Evolutionary conservation across 2,329 filamentous ascomycete genomes (phyloP).

Genomic region (Rhynchosporium secalis): DNA sequence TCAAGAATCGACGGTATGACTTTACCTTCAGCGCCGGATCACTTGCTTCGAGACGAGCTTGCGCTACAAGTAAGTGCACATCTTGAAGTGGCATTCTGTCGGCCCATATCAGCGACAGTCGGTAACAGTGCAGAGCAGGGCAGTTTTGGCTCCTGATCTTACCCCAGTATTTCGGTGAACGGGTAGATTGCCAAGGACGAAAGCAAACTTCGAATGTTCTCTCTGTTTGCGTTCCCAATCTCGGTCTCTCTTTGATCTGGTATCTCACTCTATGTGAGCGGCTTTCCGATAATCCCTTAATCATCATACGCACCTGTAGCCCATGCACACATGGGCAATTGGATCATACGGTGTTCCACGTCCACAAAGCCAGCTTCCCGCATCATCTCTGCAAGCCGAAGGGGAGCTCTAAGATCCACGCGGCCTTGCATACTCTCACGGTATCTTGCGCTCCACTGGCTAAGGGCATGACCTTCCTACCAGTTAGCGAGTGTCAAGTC

Average conservation of each 20-base stretch:
- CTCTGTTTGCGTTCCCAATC: constrained; percentile 55
- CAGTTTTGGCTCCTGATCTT: not conserved
- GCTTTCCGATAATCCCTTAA: not conserved
- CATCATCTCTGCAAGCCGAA: constrained; percentile 49
- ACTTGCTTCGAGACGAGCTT: constrained; percentile 55
- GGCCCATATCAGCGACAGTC: constrained; percentile 18
- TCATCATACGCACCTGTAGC: constrained; percentile 55
- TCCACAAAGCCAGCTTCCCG: constrained; percentile 61
- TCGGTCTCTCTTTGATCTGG: constrained; percentile 52
- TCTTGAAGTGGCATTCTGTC: constrained; percentile 57
- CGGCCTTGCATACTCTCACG: constrained; percentile 59
- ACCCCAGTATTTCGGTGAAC: constrained; percentile 44
- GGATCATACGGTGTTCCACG: constrained; percentile 65
- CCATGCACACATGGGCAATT: constrained; percentile 70
- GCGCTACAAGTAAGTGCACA: constrained; percentile 56
- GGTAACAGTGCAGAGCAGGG: not conserved
- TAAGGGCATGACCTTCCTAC: constrained; percentile 57
- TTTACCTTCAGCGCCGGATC: constrained; percentile 57
- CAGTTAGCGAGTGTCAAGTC: constrained; percentile 21
- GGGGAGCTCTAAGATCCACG: constrained; percentile 66
- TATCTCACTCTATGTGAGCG: constrained; percentile 6
- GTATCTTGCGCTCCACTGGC: constrained; percentile 67
- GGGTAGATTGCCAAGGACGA: constrained; percentile 58
- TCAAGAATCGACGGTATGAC: not conserved
- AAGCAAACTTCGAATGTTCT: constrained; percentile 55